These are phyloP conservation scores for Hordeum pubiflorum DNA, from an alignment of 202 grass and related monocot species.

Conservation along the genomic window DNA sequence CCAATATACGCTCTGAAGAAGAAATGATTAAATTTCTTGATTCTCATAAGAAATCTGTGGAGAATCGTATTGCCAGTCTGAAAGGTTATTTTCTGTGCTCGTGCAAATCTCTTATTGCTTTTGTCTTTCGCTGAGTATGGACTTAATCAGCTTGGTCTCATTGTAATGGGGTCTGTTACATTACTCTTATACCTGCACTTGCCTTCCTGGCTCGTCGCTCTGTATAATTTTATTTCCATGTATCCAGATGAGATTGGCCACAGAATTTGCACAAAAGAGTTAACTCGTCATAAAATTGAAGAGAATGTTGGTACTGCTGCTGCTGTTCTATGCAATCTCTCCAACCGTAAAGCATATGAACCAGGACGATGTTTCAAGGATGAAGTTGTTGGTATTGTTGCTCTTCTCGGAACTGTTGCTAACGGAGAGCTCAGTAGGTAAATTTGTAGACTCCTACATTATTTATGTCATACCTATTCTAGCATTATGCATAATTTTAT, in stretches of 20 bases:
- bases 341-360: neutral
- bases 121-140: neutral
- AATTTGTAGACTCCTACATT: neutral
- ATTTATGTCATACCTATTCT: neutral
- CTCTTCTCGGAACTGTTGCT: conserved; percentile 46
- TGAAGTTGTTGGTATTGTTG: conserved; percentile 32
- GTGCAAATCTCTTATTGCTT: neutral
- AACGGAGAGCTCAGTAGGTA: conserved; percentile 30
- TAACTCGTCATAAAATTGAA: conserved; percentile 26
- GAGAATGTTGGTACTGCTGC: conserved; percentile 34
- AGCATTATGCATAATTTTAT: neutral
- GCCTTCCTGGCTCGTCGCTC: neutral
- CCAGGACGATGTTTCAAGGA: neutral
- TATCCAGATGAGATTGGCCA: conserved; percentile 6
- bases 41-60: neutral
- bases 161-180: neutral
- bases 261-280: conserved; percentile 18
- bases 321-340: conserved; percentile 30
- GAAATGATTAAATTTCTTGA: neutral
- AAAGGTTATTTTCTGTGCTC: conserved; percentile 28
- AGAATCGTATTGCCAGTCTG: conserved; percentile 20
- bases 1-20: neutral
- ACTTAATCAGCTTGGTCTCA: neutral
- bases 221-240: neutral
- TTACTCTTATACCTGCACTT: neutral